Base-by-base conservation (phyloP, 1,139 yeast species). In the Zygosaccharomyces pseudobailii region DNA sequence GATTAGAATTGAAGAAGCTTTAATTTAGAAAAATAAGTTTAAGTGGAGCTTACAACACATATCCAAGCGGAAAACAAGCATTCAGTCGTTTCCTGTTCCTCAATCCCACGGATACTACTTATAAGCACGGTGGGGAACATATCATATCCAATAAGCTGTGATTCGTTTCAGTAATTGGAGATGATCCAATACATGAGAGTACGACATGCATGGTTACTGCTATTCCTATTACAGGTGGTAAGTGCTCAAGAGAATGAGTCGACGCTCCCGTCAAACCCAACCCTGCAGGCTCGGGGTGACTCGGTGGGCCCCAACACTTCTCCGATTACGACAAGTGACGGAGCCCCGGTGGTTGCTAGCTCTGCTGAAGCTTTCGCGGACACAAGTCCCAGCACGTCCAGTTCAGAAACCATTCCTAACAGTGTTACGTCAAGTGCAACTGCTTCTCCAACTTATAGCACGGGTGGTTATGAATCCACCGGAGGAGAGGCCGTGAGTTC, bases 171-270 rank as follows among this genome's bases (percentile, higher is more conserved):
- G 40, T 37, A 13, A 24, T 37, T 37, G 33, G 17, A 22, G 19
- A 38, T 38, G 41, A 13, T 7, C 8, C 33, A 17, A 6, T 24
- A 27, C 25, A 38, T 38, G 22, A 25, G 20, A 17, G 32, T 38
- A 27, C 33, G 35, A 38, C 31, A 38, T 38, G 34, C 28, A 23
- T 38, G 41, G 41, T 13, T 38, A 38, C 34, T 38, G 4, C 41
- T 38, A 5, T 25, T 38, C n/a, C 28, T 31, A n/a, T 38, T 21
- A 25, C 6, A 33, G 9, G 25, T 28, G 34, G 41, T 38, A 17
- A 33, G 17, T 19, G 41, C 41, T 27, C 41, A 38, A 24, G 23
- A 27, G 13, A 21, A 23, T 37, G 21, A 8, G 30, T 20, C 13
- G 9, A 22, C 4, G 10, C 34, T 38, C 41, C 41, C 41, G 35